Evolutionary conservation across 768 basidiomycete species (phyloP), one percentile per base, ranked within the genome.

Genomic region (Pleurotus tuber-regium): DNA sequence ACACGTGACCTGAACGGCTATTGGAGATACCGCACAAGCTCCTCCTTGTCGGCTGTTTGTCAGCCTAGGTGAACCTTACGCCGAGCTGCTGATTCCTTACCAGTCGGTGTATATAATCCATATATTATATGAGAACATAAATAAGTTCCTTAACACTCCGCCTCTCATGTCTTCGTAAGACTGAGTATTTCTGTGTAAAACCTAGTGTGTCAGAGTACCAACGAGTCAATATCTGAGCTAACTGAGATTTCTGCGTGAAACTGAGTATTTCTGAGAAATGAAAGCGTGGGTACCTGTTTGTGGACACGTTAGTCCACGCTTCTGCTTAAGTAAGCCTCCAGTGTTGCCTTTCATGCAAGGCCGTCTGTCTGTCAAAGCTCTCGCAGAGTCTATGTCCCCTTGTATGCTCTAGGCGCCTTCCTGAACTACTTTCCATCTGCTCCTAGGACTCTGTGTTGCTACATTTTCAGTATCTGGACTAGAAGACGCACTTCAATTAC

Each of bases 141-240:
- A 9, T 28, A 14, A 8, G 14, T 18, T 29, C n/a, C 24, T 47
- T 14, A 18, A 23, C 26, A 9, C n/a, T n/a, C n/a, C 31, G 8
- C 16, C 18, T 19, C 8, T 57, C 29, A 54, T 58, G 26, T 52
- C 58, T 19, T 14, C 28, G 14, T 31, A 31, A 8, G 14, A 8
- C 30, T 31, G 30, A 31, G 14, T 14, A 8, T 8, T 7, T 31
- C 30, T 31, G 30, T 7, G 14, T 31, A 8, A 8, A 8, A 31
- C 30, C 30, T 7, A 31, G 7, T 31, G 30, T 31, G 14, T 7
- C 30, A 8, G 30, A 14, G 14, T 8, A 31, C 14, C 7, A 31
- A 31, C 30, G 30, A 31, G 8, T 7, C 30, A 14, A 31, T 31
- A 14, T 31, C 8, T 31, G n/a, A n/a, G n/a, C 30, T 31, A 8